Base-by-base conservation (phyloP, 306 rosid species). In the Dalbergia cochinchinensis region DNA sequence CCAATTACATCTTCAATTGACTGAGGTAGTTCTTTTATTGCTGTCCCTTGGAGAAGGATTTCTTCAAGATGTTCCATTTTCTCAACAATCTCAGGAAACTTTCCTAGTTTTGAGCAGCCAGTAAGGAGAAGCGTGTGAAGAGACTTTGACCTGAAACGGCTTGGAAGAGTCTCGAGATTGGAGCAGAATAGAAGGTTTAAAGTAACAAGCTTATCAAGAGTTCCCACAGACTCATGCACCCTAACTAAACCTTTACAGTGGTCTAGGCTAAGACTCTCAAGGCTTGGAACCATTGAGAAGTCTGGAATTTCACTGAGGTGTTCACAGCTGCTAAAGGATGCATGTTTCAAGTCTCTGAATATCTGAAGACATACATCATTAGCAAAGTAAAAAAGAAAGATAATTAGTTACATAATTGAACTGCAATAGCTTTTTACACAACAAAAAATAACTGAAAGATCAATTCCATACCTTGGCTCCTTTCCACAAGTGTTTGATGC, bases 1-100 rank as follows among this genome's bases (percentile, higher is more conserved):
- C 59, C 69, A 60, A 44, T 15, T 7, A 60, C 18, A 60, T 44
- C 0, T 60, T 60, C 78, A 42, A 60, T 44, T 31, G 78, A 44
- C 14, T 44, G 47, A 22, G 73, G 74, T 11, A 65, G 57, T 54
- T 57, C 57, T 51, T 77, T 51, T 34, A 77, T 77, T 5, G 73
- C 18, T 50, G 74, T 77, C 48, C 73, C 66, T 16, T 65, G 55
- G 5, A 77, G 65, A 77, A 63, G 65, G n/a, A 77, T 67, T 35
- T 51, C 31, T 65, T 65, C 62, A 48, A 65, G 60, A 53, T 54
- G 57, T 12, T 35, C 42, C 83, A 70, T 34, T 4, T 69, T 71
- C 13, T 11, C 74, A 12, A 22, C 16, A 48, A 11, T 39, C 35
- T 63, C 78, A 1, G 75, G 84, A 14, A 80, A 64, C 5, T 54